Evolutionary conservation across 176 grass and related monocot genomes (phyloP).

Genomic region (Eremochloa ophiuroides): DNA sequence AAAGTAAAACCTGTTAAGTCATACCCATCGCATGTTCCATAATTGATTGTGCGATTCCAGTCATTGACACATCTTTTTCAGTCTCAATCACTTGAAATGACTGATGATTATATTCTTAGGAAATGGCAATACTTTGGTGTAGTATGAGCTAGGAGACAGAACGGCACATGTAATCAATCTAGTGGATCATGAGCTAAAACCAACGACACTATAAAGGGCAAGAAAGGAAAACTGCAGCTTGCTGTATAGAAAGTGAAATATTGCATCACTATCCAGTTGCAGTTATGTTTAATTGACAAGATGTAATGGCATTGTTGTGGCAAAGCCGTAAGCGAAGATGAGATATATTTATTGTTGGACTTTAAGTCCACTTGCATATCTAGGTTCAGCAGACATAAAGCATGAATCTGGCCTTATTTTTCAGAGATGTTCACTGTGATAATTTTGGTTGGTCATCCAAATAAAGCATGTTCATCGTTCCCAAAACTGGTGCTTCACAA

Average conservation of each 20-base stretch:
- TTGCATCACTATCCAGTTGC: slow-evolving; percentile 10
- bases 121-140: background rate
- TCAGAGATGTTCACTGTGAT: background rate
- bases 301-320: background rate
- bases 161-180: background rate
- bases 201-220: background rate
- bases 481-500: slow-evolving; percentile 8
- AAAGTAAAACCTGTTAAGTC: background rate
- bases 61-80: background rate
- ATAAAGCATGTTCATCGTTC: slow-evolving; percentile 24
- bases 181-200: slow-evolving; percentile 27
- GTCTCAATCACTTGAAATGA: background rate
- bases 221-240: background rate
- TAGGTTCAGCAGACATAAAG: background rate
- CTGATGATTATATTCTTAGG: background rate
- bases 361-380: slow-evolving; percentile 24
- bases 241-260: slow-evolving; percentile 10
- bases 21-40: background rate
- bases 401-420: slow-evolving; percentile 28
- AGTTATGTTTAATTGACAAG: background rate
- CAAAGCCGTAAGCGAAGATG: background rate
- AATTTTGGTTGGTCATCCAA: background rate
- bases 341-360: background rate
- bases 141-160: background rate
- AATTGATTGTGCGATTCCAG: background rate